Percentiles rank a stretch among this genome's conserved stretches.
These are phyloP conservation scores for Chamaenerion angustifolium DNA, from an alignment of 345 rosid species.

Conservation along the genomic window DNA sequence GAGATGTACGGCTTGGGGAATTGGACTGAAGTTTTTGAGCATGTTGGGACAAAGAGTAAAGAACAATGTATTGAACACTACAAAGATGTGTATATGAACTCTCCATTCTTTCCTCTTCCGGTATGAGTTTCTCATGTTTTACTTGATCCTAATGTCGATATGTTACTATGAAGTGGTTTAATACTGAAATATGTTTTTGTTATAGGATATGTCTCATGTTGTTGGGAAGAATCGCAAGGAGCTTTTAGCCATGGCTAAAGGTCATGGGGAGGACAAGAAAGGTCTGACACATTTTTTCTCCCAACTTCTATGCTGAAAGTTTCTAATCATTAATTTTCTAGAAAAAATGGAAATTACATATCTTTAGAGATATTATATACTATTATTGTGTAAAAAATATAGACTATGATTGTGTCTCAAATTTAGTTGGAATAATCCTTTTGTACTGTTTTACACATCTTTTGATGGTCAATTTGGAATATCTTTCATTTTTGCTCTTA, in stretches of 20 bases:
- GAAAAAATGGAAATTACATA: too few species aligned
- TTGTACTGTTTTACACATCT: too few species aligned
- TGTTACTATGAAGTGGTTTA: background rate
- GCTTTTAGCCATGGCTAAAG: slow-evolving; percentile 98
- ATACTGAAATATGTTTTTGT: slow-evolving; percentile 6
- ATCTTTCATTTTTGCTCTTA: too few species aligned
- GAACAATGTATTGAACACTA: slow-evolving; percentile 81
- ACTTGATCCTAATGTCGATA: slow-evolving; percentile 3
- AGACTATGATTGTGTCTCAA: too few species aligned
- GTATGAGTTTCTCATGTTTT: slow-evolving; percentile 26
- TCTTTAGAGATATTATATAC: background rate
- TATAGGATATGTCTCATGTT: slow-evolving; percentile 90
- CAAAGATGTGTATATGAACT: slow-evolving; percentile 54
- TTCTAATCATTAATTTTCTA: too few species aligned
- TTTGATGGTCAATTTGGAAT: too few species aligned
- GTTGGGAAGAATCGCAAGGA: slow-evolving; percentile 87
- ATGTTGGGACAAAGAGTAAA: slow-evolving; percentile 95
- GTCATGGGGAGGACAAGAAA: slow-evolving; percentile 69
- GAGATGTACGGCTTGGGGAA: slow-evolving; percentile 97
- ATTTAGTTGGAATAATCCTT: too few species aligned
- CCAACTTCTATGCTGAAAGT: background rate
- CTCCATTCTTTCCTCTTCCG: slow-evolving; percentile 84
- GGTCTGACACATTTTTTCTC: slow-evolving; percentile 22
- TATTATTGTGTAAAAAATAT: background rate
- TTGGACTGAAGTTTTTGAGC: slow-evolving; percentile 95